These are phyloP conservation scores for Inonotus obliquus DNA, from an alignment of 1,284 basidiomycete species.

Conservation along the genomic window DNA sequence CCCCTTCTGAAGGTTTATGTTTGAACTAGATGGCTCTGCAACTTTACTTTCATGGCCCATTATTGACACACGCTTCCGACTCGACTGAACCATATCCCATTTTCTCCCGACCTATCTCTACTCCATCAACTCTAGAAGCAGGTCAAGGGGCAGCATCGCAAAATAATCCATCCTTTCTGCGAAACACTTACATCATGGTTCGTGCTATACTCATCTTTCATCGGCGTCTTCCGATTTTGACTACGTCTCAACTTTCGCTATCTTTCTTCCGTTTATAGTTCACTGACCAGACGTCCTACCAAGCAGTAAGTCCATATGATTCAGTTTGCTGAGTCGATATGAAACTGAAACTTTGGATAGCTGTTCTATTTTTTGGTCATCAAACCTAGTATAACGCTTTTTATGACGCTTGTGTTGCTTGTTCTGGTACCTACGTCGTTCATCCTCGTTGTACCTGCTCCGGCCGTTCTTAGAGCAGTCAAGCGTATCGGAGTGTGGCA, in stretches of 20 bases:
- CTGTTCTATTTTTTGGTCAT: slow-evolving; percentile 82
- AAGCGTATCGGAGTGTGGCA: slow-evolving; percentile 72
- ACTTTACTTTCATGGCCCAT: slow-evolving; percentile 60
- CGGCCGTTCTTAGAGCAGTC: slow-evolving; percentile 57
- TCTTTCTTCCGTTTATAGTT: slow-evolving; percentile 42
- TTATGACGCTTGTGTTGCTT: slow-evolving; percentile 51
- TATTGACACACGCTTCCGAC: slow-evolving; percentile 41
- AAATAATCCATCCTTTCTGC: slow-evolving; percentile 67
- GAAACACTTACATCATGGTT: slow-evolving; percentile 75
- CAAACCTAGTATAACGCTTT: slow-evolving; percentile 73
- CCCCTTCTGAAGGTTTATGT: background rate
- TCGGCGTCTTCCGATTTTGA: slow-evolving; percentile 1
- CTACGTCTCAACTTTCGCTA: slow-evolving; percentile 9
- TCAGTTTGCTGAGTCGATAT: background rate
- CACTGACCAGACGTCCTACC: slow-evolving; percentile 72
- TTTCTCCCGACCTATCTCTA: slow-evolving; percentile 52
- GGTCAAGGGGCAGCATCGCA: slow-evolving; percentile 28
- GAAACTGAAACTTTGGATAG: background rate
- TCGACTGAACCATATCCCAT: slow-evolving; percentile 62
- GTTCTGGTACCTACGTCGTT: slow-evolving; percentile 54
- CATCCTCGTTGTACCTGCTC: slow-evolving; percentile 57
- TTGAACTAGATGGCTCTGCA: slow-evolving; percentile 56
- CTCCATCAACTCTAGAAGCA: slow-evolving; percentile 44
- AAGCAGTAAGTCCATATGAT: slow-evolving; percentile 35
- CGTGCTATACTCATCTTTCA: slow-evolving; percentile 23